These are phyloP conservation scores for Geotrichum europaeum DNA, from an alignment of 1,139 yeast genomes.

Conservation along the genomic window DNA sequence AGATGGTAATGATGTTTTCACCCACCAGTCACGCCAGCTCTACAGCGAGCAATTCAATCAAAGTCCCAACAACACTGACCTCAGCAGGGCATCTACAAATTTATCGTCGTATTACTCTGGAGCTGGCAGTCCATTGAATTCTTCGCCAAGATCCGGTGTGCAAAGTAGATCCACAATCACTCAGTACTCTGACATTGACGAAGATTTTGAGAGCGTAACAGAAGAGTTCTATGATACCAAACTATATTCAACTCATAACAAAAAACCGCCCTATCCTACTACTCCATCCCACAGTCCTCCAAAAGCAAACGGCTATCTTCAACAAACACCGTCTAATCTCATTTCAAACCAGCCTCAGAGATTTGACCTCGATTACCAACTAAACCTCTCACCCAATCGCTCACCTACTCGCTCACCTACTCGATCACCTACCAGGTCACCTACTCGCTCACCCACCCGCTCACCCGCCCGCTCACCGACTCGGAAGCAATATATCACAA, in stretches of 20 bases:
- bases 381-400: background rate
- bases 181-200: slow-evolving; percentile 7
- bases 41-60: background rate
- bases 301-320: background rate
- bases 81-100: slow-evolving; percentile 12
- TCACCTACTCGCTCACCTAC: background rate
- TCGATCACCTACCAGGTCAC: background rate
- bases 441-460: background rate
- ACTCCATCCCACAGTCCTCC: slow-evolving; percentile 2
- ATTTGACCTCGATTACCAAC: background rate
- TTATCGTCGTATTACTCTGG: slow-evolving; percentile 40
- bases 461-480: background rate
- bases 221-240: background rate
- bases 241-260: background rate
- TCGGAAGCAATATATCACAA: background rate
- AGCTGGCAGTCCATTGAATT: background rate
- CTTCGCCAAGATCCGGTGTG: slow-evolving; percentile 13
- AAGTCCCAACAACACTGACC: background rate
- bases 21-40: background rate
- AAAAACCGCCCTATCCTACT: slow-evolving; percentile 2
- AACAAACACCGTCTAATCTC: background rate
- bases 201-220: background rate
- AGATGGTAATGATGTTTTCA: background rate
- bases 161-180: slow-evolving; percentile 16
- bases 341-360: background rate